Base-by-base conservation (phyloP, 768 basidiomycete genomes). In the Leucogyrophana mollusca region DNA sequence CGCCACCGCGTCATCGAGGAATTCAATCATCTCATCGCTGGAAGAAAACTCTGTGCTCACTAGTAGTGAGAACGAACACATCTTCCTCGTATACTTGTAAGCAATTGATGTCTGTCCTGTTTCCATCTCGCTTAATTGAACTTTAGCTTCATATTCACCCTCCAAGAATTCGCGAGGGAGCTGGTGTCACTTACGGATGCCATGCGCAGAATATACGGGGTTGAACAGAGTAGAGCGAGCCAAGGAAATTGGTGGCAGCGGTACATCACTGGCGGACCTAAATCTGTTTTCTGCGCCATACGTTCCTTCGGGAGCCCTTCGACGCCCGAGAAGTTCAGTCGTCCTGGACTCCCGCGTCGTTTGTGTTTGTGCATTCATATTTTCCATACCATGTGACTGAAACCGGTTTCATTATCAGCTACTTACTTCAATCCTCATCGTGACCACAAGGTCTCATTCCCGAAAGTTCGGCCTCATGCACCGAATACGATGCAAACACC, bases 131-230 rank as follows among this genome's bases (percentile, higher is more conserved):
- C 17, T 9, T 41, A 5, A 16, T 33, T 9, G 34, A 20, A 24
- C 21, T 39, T 20, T 52, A 96, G 94, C 71, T 97, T 95, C 67
- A 87, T 96, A 53, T 99, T 97, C 67, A 95, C 93, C 0, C 64
- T 97, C 35, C 93, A 99, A 66, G 96, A 98, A 60, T 97, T 97
- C 61, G 80, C 90, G 7, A 73, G 78, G 47, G 95, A 98, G 64
- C 66, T 95, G 41, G 73, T 87, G 24, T 82, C 81, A 16, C 79
- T 98, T 9, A 77, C 90, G 0, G 90, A 94, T 60, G 85, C 90
- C 7, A 89, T 97, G 76, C 75, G 82, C 41, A 75, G 85, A 46
- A 84, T 97, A 37, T 85, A 88, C 45, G 76, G 70, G 44, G 78
- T 82, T 32, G 86, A 91, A 59, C 73, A 79, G 45, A 71, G 73